Conservation (phyloP, 139 green algal genomes). For the Micractinium sp. region DNA sequence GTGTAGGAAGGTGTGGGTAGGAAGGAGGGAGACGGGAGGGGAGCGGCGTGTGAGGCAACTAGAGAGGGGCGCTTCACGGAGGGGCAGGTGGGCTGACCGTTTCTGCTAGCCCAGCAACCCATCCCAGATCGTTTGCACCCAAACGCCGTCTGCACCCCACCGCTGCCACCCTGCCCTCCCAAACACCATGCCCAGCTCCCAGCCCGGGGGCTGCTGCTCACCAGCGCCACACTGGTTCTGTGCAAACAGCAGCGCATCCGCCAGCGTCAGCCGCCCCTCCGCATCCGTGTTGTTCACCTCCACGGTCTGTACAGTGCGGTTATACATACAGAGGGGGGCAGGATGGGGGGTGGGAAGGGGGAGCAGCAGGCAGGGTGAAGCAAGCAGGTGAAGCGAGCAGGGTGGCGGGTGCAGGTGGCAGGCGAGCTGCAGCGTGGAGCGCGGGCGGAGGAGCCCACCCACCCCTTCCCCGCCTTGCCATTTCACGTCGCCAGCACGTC, state of each 20-base stretch:
- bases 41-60: not conserved
- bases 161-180: too few species aligned
- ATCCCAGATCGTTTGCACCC: not conserved
- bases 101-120: not conserved
- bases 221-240: slow-evolving; percentile 74
- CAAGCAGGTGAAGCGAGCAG: too few species aligned
- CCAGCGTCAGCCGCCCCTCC: slow-evolving; percentile 94
- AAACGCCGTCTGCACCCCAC: not conserved
- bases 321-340: not conserved
- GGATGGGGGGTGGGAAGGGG: not conserved
- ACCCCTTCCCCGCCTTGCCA: too few species aligned
- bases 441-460: too few species aligned
- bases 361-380: not conserved
- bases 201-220: slow-evolving; percentile 9
- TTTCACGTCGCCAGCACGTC: too few species aligned
- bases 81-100: too few species aligned
- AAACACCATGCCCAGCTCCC: not conserved
- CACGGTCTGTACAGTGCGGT: slow-evolving; percentile 62
- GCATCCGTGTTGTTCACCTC: slow-evolving; percentile 71
- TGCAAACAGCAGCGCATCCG: slow-evolving; percentile 94
- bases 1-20: not conserved
- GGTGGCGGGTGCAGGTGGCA: too few species aligned
- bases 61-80: too few species aligned
- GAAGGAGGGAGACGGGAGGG: not conserved
- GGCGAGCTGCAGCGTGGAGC: too few species aligned